phyloP scores from a whole-genome alignment of 2,329 filamentous ascomycete species.

The Graphilbum sp. region DNA sequence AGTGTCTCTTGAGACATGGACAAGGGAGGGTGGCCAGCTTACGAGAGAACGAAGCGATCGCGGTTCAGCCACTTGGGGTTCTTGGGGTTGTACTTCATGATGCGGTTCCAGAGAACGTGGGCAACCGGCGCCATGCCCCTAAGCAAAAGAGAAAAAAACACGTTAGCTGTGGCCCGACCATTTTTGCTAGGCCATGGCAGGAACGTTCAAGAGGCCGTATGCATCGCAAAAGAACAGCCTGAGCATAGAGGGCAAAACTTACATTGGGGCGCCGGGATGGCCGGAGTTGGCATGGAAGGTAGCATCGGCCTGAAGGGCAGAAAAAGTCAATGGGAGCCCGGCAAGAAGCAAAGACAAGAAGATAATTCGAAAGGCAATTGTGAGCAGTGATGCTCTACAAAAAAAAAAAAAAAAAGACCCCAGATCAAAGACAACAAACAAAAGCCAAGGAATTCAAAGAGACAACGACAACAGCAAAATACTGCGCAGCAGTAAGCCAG shows the following conservation, averaged over 20 bases:
- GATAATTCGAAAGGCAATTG: too few relatives aligned
- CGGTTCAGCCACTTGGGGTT: slow-evolving; percentile 95
- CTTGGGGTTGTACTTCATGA: slow-evolving; percentile 99
- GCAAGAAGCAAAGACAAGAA: not conserved
- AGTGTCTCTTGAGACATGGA: not conserved
- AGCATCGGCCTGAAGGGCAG: slow-evolving; percentile 67
- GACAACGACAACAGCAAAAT: too few relatives aligned
- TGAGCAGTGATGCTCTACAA: too few relatives aligned
- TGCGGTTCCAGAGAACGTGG: slow-evolving; percentile 96
- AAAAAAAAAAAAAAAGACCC: too few relatives aligned
- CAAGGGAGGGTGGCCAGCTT: slow-evolving; percentile 24
- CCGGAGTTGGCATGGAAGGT: slow-evolving; percentile 91
- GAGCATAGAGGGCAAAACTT: too few relatives aligned
- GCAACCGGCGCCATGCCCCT: slow-evolving; percentile 82
- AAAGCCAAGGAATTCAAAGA: slow-evolving; percentile 3
- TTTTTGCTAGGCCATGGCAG: too few relatives aligned
- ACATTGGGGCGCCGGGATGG: slow-evolving; percentile 97
- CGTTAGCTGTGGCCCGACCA: not conserved
- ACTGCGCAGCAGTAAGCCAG: not conserved
- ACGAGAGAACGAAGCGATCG: slow-evolving; percentile 98
- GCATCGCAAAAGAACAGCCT: too few relatives aligned
- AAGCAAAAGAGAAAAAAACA: not conserved
- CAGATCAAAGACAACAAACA: too few relatives aligned
- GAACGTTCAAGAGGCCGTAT: too few relatives aligned
- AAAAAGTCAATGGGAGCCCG: slow-evolving; percentile 3